Conservation (phyloP, 139 green algal genomes). For the Trebouxia sp. region DNA sequence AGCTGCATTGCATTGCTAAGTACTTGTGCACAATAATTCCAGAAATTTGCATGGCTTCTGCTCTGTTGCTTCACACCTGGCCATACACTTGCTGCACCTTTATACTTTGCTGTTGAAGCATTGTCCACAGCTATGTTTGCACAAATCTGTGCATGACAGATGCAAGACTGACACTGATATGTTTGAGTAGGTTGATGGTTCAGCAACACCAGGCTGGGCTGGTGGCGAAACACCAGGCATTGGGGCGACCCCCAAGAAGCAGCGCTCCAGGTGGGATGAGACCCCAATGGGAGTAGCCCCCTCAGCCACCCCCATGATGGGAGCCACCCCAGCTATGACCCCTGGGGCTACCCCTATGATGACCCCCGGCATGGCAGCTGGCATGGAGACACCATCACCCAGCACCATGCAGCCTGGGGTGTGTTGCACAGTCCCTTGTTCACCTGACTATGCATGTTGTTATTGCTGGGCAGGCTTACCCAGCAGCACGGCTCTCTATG, state of each 20-base stretch:
- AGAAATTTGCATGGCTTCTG: too few species aligned
- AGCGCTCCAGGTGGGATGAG: conserved; percentile 82
- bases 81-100: too few species aligned
- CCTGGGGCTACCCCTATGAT: conserved; percentile 39
- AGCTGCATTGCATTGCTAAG: too few species aligned
- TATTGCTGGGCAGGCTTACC: neutral
- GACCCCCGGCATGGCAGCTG: conserved; percentile 33
- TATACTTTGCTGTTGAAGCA: too few species aligned
- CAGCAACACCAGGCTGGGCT: conserved; percentile 44
- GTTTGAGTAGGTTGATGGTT: conserved; percentile 36
- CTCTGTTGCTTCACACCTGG: too few species aligned
- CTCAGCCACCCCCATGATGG: conserved; percentile 39
- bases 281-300: conserved; percentile 61
- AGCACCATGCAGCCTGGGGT: conserved; percentile 26
- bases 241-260: conserved; percentile 49
- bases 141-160: too few species aligned
- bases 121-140: neutral
- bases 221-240: conserved; percentile 40
- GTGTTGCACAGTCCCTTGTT: too few species aligned
- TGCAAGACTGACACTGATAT: too few species aligned
- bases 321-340: conserved; percentile 67
- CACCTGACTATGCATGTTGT: too few species aligned
- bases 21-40: too few species aligned
- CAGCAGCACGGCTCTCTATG: neutral
- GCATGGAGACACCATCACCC: conserved; percentile 72